Base-by-base conservation (phyloP, 2,329 filamentous ascomycete species). In the Fusarium nelsonii region DNA sequence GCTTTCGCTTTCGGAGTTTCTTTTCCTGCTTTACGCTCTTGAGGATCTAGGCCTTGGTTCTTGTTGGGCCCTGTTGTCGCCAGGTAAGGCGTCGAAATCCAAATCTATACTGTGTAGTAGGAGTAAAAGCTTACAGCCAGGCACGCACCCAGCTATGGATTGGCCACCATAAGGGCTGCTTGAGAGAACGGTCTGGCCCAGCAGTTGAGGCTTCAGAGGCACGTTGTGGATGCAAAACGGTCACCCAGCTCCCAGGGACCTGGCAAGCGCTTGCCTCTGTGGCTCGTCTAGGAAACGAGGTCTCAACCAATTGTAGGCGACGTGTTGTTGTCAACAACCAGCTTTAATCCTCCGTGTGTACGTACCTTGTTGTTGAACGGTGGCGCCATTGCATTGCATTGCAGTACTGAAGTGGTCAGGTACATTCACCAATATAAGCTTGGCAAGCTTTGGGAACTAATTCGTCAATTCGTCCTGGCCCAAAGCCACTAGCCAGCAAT, bases 211-310 rank as follows among this genome's bases (percentile, higher is more conserved):
- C 18, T 53, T 50, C 16, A 48, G 46, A 51, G 39, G 52, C 54
- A 62, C n/a, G 43, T 48, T 57, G 48, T 49, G 49, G 63, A 60
- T 55, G 55, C 34, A 32, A 59, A 70, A 70, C 54, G 63, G 58
- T 34, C 44, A 37, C 32, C 40, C 44, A 39, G 33, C 46, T 43
- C n/a, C 52, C 58, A 58, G 67, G 68, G 45, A 61, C 51, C 59
- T 33, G 44, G 59, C 51, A 48, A 68, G 68, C 43, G 51, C 61
- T 70, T 40, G 44, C 43, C 37, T 30, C 36, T n/a, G 44, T 65
- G 66, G 51, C 51, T 57, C 26, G 34, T 41, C 53, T 30, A 26
- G 16, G n/a, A 37, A 54, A 28, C 39, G 16, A 37, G 51, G 51
- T 55, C 67, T 63, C 37, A 63, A 61, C 67, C 60, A 46, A 54